phyloP scores from a whole-genome alignment of 768 basidiomycete species.

The Hydnum rufescens region DNA sequence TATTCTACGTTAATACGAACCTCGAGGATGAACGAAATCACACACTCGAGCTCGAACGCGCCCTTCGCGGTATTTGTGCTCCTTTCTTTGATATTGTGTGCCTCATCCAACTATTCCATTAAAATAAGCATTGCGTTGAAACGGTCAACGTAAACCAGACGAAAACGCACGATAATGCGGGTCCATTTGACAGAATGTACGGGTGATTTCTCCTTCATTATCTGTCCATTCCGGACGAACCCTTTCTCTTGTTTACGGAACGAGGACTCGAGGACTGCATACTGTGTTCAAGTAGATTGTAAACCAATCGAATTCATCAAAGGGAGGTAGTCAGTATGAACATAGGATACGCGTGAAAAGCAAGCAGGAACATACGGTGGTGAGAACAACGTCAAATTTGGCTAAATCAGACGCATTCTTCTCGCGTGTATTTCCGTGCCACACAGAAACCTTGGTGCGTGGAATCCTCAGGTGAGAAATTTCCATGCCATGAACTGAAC shows the following conservation, averaged over 20 bases:
- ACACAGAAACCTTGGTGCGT: conserved; percentile 41
- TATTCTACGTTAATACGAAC: background rate
- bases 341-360: background rate
- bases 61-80: conserved; percentile 91
- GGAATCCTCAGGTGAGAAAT: too few relatives aligned
- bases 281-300: conserved; percentile 3
- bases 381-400: conserved; percentile 65
- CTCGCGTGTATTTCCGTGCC: conserved; percentile 69
- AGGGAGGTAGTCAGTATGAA: background rate
- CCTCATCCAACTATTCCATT: conserved; percentile 59
- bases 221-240: conserved; percentile 65
- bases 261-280: conserved; percentile 24
- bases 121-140: background rate
- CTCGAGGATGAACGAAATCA: background rate
- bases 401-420: conserved; percentile 45
- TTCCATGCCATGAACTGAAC: too few relatives aligned
- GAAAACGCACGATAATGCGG: conserved; percentile 41
- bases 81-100: conserved; percentile 95
- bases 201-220: conserved; percentile 76
- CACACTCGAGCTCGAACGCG: conserved; percentile 57
- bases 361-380: conserved; percentile 27
- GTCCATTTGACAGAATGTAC: conserved; percentile 76
- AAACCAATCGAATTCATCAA: background rate
- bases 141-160: background rate
- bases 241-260: conserved; percentile 76